Conservation (phyloP, 345 rosid genomes). For the Psidium guajava region DNA sequence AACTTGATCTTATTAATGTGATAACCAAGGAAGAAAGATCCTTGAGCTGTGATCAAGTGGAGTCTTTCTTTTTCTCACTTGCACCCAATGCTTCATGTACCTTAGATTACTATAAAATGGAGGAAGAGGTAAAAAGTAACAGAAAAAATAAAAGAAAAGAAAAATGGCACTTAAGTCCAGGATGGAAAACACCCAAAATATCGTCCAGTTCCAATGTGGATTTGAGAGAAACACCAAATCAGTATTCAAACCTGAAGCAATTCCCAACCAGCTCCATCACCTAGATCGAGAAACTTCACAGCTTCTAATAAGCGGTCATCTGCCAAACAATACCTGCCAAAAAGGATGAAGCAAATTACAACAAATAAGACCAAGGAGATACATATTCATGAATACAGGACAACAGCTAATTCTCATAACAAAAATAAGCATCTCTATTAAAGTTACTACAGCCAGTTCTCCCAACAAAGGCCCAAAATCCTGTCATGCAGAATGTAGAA, state of each 20-base stretch:
- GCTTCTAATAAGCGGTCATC: constrained; percentile 82
- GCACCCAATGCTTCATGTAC: not conserved
- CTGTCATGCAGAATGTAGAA: not conserved
- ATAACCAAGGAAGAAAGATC: not conserved
- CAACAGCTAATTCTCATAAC: not conserved
- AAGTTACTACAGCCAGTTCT: not conserved
- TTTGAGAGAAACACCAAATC: not conserved
- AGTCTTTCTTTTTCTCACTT: too few species aligned
- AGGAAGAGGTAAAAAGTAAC: not conserved
- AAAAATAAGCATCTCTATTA: not conserved
- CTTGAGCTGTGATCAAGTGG: too few species aligned
- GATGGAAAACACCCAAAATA: not conserved
- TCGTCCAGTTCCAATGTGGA: not conserved
- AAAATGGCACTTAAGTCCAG: not conserved
- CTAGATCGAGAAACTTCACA: constrained; percentile 76
- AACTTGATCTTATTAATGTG: not conserved
- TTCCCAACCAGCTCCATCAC: constrained; percentile 83
- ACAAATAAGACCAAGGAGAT: not conserved
- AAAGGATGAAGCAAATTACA: not conserved
- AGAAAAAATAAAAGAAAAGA: not conserved
- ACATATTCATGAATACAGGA: not conserved
- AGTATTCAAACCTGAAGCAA: constrained; percentile 61
- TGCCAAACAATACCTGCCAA: constrained; percentile 74
- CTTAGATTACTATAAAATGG: not conserved
- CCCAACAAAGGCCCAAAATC: not conserved